Conservation (phyloP, 169 alveolate genomes). For the Eimeria zaria region DNA sequence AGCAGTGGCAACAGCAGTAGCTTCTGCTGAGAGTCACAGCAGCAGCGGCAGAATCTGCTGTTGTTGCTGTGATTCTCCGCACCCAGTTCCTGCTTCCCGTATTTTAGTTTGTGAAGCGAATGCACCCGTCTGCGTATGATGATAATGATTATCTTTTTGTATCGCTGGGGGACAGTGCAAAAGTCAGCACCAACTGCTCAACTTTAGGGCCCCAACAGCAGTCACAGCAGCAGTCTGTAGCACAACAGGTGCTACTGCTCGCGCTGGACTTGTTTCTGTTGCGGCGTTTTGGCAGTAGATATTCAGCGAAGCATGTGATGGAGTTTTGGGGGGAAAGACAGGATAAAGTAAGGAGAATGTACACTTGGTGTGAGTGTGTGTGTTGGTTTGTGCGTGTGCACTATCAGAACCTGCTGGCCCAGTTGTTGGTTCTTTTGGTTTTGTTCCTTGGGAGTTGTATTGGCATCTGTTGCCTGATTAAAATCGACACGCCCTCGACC, state of each 20-base stretch:
- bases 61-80: background rate
- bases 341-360: background rate
- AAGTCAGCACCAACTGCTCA: background rate
- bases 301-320: background rate
- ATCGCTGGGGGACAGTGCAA: background rate
- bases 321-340: background rate
- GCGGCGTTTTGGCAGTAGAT: background rate
- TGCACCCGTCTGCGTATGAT: background rate
- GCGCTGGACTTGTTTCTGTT: background rate
- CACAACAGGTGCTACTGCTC: background rate
- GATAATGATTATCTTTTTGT: background rate
- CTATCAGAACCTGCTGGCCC: constrained; percentile 77
- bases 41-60: background rate
- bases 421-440: constrained; percentile 47
- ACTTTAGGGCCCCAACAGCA: background rate
- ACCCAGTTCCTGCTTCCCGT: background rate
- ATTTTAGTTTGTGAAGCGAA: background rate
- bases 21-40: background rate
- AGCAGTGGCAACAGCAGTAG: background rate
- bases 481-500: constrained; percentile 73
- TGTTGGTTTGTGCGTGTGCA: background rate
- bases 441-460: constrained; percentile 44
- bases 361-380: background rate
- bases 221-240: background rate
- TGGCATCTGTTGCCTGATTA: constrained; percentile 79